Percentiles rank a stretch among this genome's conserved stretches.
Conservation (phyloP, 2,329 filamentous ascomycete genomes). For the Fusarium odoratissimum region DNA sequence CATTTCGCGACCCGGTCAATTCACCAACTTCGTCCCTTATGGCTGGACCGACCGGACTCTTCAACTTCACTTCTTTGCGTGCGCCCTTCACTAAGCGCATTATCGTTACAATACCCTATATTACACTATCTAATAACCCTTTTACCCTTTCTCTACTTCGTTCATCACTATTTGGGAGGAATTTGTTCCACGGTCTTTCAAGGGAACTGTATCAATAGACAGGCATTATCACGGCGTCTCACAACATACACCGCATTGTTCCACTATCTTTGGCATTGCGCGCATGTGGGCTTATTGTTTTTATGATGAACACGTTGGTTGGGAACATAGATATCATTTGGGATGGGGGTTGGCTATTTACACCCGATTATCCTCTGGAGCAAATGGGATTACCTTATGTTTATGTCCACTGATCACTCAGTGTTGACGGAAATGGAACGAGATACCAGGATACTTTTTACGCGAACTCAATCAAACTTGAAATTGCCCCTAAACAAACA, state of each 20-base stretch:
- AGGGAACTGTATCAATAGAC: slow-evolving; percentile 47
- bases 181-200: slow-evolving; percentile 36
- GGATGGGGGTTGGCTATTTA: slow-evolving; percentile 33
- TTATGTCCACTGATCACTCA: slow-evolving; percentile 46
- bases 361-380: slow-evolving; percentile 25
- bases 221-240: slow-evolving; percentile 46
- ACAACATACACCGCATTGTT: slow-evolving; percentile 37
- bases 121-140: slow-evolving; percentile 40
- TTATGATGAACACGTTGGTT: slow-evolving; percentile 46
- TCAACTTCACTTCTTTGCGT: slow-evolving; percentile 39
- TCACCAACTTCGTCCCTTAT: slow-evolving; percentile 30
- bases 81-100: slow-evolving; percentile 23
- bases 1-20: slow-evolving; percentile 22
- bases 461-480: slow-evolving; percentile 33
- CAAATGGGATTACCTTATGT: slow-evolving; percentile 35
- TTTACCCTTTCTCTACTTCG: slow-evolving; percentile 27
- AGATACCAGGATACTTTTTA: slow-evolving; percentile 44
- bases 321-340: slow-evolving; percentile 47
- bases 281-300: slow-evolving; percentile 24
- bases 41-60: slow-evolving; percentile 45
- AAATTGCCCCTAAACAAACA: slow-evolving; percentile 26
- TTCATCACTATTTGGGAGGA: slow-evolving; percentile 40
- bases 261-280: slow-evolving; percentile 17
- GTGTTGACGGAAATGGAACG: slow-evolving; percentile 45
- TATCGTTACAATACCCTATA: slow-evolving; percentile 40